These are phyloP conservation scores for Sparassis latifolia DNA, from an alignment of 1,284 basidiomycete genomes.

Conservation along the genomic window DNA sequence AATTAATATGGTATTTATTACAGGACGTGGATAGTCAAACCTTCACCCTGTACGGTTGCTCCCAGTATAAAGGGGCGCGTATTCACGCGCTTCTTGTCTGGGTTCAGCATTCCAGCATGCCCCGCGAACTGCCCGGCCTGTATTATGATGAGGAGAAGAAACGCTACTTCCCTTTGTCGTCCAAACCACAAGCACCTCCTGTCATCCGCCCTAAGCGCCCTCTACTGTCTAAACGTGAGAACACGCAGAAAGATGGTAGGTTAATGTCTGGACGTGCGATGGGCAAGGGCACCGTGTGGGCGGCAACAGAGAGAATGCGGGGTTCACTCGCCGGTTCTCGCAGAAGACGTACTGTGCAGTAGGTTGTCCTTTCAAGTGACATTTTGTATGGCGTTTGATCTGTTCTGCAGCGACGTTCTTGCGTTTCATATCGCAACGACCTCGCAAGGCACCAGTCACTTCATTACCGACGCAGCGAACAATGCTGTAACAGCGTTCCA, in stretches of 20 bases:
- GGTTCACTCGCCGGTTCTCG: not conserved
- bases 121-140: constrained; percentile 24
- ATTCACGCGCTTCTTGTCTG: too few species aligned
- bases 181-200: constrained; percentile 9
- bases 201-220: not conserved
- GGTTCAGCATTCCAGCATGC: constrained; percentile 5
- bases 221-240: not conserved
- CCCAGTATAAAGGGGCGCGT: too few species aligned
- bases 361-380: not conserved
- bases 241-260: too few species aligned
- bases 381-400: not conserved
- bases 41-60: too few species aligned
- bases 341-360: constrained; percentile 9
- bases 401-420: constrained; percentile 5
- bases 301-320: constrained; percentile 3
- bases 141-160: constrained; percentile 26
- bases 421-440: not conserved
- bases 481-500: not conserved
- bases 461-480: not conserved
- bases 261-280: too few species aligned
- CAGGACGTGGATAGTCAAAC: too few species aligned
- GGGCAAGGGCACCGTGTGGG: not conserved
- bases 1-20: too few species aligned
- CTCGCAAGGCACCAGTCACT: not conserved
- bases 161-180: constrained; percentile 25